Conservation (phyloP, 345 rosid species). For the Linum usitatissimum region DNA sequence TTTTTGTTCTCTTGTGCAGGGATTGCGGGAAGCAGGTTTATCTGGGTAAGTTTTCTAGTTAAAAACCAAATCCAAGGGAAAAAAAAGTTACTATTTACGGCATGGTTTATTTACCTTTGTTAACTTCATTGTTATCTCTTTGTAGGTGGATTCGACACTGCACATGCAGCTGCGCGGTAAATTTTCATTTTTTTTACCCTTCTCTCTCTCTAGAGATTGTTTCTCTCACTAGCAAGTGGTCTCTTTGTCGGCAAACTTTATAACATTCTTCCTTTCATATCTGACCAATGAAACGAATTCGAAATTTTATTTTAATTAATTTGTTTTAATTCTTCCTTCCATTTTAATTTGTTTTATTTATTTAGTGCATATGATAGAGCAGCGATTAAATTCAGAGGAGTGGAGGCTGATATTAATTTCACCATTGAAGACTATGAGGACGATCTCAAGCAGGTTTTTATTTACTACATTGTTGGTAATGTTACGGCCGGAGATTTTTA, state of each 20-base stretch:
- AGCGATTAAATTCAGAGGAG: slow-evolving; percentile 90
- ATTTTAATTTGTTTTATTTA: slow-evolving; percentile 7
- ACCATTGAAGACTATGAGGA: slow-evolving; percentile 71
- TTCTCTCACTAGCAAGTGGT: background rate
- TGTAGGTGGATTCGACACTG: slow-evolving; percentile 98
- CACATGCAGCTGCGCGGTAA: slow-evolving; percentile 99
- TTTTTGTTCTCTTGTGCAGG: slow-evolving; percentile 42
- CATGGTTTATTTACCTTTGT: slow-evolving; percentile 1
- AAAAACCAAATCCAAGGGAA: slow-evolving; percentile 15
- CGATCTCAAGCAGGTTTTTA: slow-evolving; percentile 74
- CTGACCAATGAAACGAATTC: no score
- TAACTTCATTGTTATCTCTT: background rate
- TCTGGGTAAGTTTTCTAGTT: slow-evolving; percentile 50
- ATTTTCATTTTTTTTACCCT: slow-evolving; percentile 1
- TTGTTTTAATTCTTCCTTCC: no score
- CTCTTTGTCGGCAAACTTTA: no score
- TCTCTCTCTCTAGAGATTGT: background rate
- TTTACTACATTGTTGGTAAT: background rate
- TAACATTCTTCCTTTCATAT: background rate
- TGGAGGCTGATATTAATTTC: slow-evolving; percentile 89
- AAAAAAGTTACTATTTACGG: background rate
- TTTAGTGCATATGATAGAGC: slow-evolving; percentile 94
- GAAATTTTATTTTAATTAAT: background rate
- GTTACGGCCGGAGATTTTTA: background rate
- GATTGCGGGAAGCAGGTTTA: slow-evolving; percentile 99